Percentiles rank a stretch among this genome's conserved stretches.
Conservation (phyloP, 2,329 filamentous ascomycete genomes). For the Colletotrichum tabaci region DNA sequence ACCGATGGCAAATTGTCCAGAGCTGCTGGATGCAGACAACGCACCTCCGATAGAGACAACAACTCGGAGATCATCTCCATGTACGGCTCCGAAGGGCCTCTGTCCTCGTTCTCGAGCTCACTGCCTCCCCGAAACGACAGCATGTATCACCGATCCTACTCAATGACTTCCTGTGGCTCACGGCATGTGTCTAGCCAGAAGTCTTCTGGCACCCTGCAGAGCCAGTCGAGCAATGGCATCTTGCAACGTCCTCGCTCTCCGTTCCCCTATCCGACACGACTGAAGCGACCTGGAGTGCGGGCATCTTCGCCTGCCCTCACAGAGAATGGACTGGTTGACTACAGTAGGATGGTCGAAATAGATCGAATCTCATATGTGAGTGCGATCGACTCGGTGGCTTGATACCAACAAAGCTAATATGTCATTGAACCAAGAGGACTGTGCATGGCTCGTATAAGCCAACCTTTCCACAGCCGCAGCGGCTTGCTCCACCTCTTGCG, state of each 20-base stretch:
- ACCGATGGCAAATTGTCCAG: constrained; percentile 51
- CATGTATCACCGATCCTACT: constrained; percentile 65
- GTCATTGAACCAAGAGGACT: constrained; percentile 60
- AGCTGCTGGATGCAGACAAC: constrained; percentile 61
- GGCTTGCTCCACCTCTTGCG: constrained; percentile 56
- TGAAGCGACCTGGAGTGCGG: constrained; percentile 68
- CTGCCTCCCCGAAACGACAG: constrained; percentile 61
- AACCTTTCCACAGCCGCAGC: constrained; percentile 53
- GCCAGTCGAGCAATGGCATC: constrained; percentile 58
- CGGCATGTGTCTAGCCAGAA: constrained; percentile 62
- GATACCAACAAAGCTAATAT: constrained; percentile 21
- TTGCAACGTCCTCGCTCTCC: constrained; percentile 71
- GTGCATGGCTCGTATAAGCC: constrained; percentile 59
- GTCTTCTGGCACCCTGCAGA: constrained; percentile 64
- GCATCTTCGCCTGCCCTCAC: constrained; percentile 65
- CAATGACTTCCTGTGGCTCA: constrained; percentile 68
- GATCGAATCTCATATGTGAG: constrained; percentile 64
- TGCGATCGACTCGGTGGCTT: constrained; percentile 21
- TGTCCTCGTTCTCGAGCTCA: constrained; percentile 57
- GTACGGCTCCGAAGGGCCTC: constrained; percentile 66
- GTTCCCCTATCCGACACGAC: constrained; percentile 70
- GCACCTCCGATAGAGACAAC: constrained; percentile 66
- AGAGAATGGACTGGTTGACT: constrained; percentile 63
- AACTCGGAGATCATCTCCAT: constrained; percentile 70
- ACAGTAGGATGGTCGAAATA: constrained; percentile 66